Evolutionary conservation across 176 grass and related monocot genomes (phyloP), one percentile per base, ranked within the genome.

Genomic region (Oryza australiensis): DNA sequence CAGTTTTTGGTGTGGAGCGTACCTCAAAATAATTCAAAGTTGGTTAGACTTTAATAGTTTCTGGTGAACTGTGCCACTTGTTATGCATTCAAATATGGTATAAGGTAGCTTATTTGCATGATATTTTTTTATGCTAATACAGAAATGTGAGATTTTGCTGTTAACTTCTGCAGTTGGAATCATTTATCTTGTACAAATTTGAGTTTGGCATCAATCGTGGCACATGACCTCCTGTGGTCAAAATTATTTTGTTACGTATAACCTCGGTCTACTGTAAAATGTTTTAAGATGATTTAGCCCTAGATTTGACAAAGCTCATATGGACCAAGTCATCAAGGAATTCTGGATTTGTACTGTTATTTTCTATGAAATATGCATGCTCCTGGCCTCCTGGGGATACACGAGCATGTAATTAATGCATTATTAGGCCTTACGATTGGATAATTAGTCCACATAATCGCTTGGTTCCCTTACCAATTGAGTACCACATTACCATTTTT

Each of bases 81-180:
- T 48, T 66, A 67, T 64, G n/a, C 7, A 6, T 40, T 48, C 3
- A 68, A 73, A 55, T 70, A 64, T 51, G 65, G 10, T 38, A 81
- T 48, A 80, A 42, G 12, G 22, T 15, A 48, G 18, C 60, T 33
- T 68, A 15, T 51, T 20, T 67, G 18, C 60, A 66, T 20, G n/a
- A 77, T 65, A 20, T n/a, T 10, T 85, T 85, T 9, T 72, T 11
- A 22, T 49, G 74, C 27, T 68, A 71, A 14, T 70, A 23, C 41
- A 48, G 3, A 68, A 64, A 40, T 14, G 37, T 66, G 42, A 46
- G 41, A 46, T 46, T 79, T 46, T 46, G 12, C 26, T 78, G 26
- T 60, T 24, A 68, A 66, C 20, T 46, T 57, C 68, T 49, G 34
- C 30, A 80, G 62, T 68, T 28, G 32, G 30, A 35, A 68, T 68